A percentile compares a stretch with the other conserved stretches of the same genome.
These are phyloP conservation scores for Ophiocordyceps unilateralis DNA, from an alignment of 2,329 filamentous ascomycete species.

Conservation along the genomic window DNA sequence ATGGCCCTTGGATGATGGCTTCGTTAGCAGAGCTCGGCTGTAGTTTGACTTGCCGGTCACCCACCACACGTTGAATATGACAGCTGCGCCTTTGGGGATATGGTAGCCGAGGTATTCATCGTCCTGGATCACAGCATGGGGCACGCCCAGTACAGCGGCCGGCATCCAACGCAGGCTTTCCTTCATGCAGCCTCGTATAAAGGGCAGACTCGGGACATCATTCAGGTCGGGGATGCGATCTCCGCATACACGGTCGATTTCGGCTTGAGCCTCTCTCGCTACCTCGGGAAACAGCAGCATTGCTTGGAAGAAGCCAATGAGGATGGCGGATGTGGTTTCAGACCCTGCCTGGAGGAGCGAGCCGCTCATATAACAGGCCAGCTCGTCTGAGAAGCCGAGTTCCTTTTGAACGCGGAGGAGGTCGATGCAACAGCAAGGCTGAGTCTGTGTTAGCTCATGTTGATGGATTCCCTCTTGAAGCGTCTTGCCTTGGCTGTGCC, in stretches of 20 bases:
- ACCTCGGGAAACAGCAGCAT: not conserved
- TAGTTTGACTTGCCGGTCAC: not conserved
- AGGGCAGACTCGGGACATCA: slow-evolving; percentile 23
- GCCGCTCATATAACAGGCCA: not conserved
- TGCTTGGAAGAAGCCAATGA: not conserved
- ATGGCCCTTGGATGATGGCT: not conserved
- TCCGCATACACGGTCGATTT: not conserved
- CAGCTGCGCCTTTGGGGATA: slow-evolving; percentile 23
- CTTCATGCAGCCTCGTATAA: slow-evolving; percentile 27
- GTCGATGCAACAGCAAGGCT: not conserved
- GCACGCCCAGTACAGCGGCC: slow-evolving; percentile 17
- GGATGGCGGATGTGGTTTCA: not conserved
- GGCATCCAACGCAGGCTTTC: slow-evolving; percentile 30
- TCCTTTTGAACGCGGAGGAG: not conserved
- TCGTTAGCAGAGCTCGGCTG: not conserved
- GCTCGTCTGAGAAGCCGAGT: not conserved
- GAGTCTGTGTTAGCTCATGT: not conserved
- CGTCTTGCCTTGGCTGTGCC: not conserved
- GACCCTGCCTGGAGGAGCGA: not conserved
- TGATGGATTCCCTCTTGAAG: not conserved
- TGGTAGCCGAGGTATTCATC: slow-evolving; percentile 20
- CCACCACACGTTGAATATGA: slow-evolving; percentile 23
- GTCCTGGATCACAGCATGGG: slow-evolving; percentile 19
- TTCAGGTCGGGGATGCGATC: slow-evolving; percentile 21
- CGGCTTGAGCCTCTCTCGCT: not conserved